Evolutionary conservation across 768 basidiomycete species (phyloP).

Genomic region (Termitomyces sp.): DNA sequence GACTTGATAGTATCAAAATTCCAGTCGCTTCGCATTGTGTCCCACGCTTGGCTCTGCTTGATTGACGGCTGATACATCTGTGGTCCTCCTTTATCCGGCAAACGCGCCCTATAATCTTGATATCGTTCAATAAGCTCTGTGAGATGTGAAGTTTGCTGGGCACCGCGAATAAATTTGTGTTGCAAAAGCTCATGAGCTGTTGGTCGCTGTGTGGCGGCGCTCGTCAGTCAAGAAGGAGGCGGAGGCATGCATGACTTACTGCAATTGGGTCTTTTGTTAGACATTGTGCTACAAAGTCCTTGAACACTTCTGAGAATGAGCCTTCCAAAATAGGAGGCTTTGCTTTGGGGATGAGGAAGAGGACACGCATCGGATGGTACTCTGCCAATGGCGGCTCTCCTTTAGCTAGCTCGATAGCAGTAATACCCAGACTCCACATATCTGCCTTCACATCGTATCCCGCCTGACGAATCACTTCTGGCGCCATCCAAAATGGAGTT

Average conservation of each 20-base stretch:
- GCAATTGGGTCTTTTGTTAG: constrained; percentile 86
- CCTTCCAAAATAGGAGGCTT: constrained; percentile 90
- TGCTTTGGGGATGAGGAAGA: constrained; percentile 97
- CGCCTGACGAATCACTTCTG: constrained; percentile 95
- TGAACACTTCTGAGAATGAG: constrained; percentile 78
- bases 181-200: constrained; percentile 89
- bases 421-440: constrained; percentile 98
- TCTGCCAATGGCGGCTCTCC: constrained; percentile 96
- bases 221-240: constrained; percentile 6
- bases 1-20: constrained; percentile 87
- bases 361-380: constrained; percentile 97
- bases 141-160: constrained; percentile 77
- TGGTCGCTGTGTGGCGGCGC: constrained; percentile 59
- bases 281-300: constrained; percentile 88
- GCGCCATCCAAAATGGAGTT: constrained; percentile 98
- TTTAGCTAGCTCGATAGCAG: constrained; percentile 96
- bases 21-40: constrained; percentile 91
- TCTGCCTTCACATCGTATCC: constrained; percentile 96
- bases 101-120: constrained; percentile 66
- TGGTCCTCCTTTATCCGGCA: constrained; percentile 49
- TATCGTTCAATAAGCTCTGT: constrained; percentile 87
- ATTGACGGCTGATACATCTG: constrained; percentile 54
- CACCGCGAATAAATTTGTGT: constrained; percentile 87
- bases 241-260: constrained; percentile 36
- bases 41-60: constrained; percentile 60